Base-by-base conservation (phyloP, 768 basidiomycete species). In the Termitomyces sp. region DNA sequence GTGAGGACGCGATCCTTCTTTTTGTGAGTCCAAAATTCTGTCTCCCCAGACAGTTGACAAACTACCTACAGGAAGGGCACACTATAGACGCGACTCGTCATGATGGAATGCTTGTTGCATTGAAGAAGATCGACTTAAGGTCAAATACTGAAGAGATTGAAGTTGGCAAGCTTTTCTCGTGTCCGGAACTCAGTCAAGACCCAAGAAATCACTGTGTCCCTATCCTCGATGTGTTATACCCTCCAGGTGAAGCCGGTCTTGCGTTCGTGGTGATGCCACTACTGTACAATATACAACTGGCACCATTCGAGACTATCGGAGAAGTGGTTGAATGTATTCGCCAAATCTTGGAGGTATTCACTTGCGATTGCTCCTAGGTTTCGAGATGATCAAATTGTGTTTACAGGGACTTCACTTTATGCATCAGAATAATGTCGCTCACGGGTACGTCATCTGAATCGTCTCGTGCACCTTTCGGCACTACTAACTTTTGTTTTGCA, bases 401-500 rank as follows among this genome's bases (percentile, higher is more conserved):
- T 39, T 1, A 6, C 47, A 74, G 73, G 71, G 72, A 13, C 26
- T 74, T 14, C 64, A 70, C 56, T 71, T 70, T 56, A 68, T 74
- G 65, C 73, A 74, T 53, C 37, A 67, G 14, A 56, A 68, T 27
- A 30, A 62, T 53, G 66, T 74, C 8, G 70, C 69, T 13, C 71
- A 72, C 52, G 24, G 59, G 59, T 51, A 36, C 6, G 58, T 42
- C 46, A 24, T 43, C 32, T 27, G 4, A 32, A 18, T 30, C 34
- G 40, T 30, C 40, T 33, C 10, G 10, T 30, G 0, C 27, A 22
- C 8, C 20, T 39, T n/a, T n/a, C n/a, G 22, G 13, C 10, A 36
- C 16, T 9, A 10, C 20, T 56, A 18, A 40, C 33, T 9, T 34
- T 14, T 30, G 22, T 9, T 34, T 26, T 48, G 37, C 13, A 60